Evolutionary conservation across 805 yeast genomes (phyloP).

Genomic region (Metschnikowia peoriensis): DNA sequence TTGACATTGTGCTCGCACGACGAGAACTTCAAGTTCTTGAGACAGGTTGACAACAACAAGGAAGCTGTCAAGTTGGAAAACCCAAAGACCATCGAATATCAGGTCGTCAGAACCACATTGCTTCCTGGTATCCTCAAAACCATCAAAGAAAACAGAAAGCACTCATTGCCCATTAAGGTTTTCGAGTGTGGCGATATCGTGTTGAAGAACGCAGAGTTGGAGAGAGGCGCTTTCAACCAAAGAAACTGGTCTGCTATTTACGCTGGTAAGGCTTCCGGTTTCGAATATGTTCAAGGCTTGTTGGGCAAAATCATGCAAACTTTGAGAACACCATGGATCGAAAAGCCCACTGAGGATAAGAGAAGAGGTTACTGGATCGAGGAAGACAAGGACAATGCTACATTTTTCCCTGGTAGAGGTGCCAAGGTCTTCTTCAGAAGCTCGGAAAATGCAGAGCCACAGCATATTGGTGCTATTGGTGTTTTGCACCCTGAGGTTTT

Average conservation of each 20-base stretch:
- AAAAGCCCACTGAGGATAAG: constrained; percentile 47
- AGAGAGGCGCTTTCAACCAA: constrained; percentile 88
- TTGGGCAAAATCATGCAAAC: constrained; percentile 95
- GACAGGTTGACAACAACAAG: constrained; percentile 68
- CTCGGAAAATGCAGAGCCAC: constrained; percentile 53
- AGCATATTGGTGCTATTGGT: constrained; percentile 80
- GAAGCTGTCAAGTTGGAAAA: constrained; percentile 87
- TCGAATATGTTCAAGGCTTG: constrained; percentile 91
- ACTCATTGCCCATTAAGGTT: constrained; percentile 89
- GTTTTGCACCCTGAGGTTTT: constrained; percentile 95
- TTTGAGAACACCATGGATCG: constrained; percentile 83
- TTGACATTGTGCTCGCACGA: constrained; percentile 94
- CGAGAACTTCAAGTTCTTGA: constrained; percentile 89
- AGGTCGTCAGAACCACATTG: constrained; percentile 93
- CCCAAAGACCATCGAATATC: constrained; percentile 95
- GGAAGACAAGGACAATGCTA: constrained; percentile 61
- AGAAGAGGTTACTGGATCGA: constrained; percentile 85
- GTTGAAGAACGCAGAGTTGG: constrained; percentile 72
- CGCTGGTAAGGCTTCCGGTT: constrained; percentile 94
- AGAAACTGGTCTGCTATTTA: constrained; percentile 93
- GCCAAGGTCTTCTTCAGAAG: constrained; percentile 80
- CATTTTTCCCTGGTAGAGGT: constrained; percentile 97
- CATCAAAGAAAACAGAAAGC: constrained; percentile 92
- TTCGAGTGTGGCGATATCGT: constrained; percentile 96
- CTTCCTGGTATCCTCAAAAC: constrained; percentile 95